A percentile compares a stretch with the other conserved stretches of the same genome.
Evolutionary conservation across 352 stramenopile species (phyloP).

Genomic region (Globisporangium spiculum): DNA sequence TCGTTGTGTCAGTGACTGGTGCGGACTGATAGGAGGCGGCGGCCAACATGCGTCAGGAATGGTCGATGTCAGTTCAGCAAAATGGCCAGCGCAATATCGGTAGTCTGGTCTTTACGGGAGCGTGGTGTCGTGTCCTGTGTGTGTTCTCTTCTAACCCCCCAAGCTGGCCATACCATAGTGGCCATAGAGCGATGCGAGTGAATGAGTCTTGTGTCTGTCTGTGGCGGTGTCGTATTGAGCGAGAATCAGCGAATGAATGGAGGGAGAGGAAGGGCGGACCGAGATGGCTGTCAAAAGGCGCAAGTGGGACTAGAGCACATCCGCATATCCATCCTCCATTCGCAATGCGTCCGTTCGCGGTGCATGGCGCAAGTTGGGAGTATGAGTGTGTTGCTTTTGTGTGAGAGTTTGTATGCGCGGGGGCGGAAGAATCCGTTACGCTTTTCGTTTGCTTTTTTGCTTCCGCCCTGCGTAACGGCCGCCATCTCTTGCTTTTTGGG

Average conservation of each 20-base stretch:
- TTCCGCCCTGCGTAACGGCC: conserved; percentile 6
- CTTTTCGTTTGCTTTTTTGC: background rate
- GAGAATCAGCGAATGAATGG: background rate
- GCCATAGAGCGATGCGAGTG: too few species aligned
- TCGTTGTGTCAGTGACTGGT: background rate
- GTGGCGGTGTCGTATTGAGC: background rate
- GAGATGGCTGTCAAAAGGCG: background rate
- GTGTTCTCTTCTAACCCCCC: too few species aligned
- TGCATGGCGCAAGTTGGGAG: background rate
- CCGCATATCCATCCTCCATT: background rate
- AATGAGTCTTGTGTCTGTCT: too few species aligned
- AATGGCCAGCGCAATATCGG: too few species aligned
- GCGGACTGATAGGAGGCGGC: background rate
- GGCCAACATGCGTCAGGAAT: background rate
- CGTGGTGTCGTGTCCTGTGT: background rate
- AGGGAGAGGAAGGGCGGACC: conserved; percentile 6
- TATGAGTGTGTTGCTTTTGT: background rate
- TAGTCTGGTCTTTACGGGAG: background rate
- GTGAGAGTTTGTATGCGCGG: background rate
- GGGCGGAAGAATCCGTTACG: background rate
- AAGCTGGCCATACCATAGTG: background rate
- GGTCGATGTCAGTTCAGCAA: background rate
- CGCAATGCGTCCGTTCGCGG: background rate
- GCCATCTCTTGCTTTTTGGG: background rate
- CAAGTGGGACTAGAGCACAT: background rate